phyloP scores from a whole-genome alignment of 495 filamentous ascomycete species.

The Podospora comata region DNA sequence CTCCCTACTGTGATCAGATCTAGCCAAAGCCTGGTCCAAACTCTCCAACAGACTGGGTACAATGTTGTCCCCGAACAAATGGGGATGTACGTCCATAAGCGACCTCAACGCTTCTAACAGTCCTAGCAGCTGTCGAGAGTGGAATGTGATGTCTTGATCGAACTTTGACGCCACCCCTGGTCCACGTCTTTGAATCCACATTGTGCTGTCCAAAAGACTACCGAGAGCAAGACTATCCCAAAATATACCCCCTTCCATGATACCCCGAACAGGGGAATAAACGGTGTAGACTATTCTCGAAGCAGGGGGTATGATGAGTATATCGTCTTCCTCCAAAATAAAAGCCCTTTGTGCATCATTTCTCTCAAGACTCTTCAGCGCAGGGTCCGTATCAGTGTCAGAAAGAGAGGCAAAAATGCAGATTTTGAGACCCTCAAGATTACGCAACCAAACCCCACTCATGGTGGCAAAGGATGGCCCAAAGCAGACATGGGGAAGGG shows the following conservation, averaged over 20 bases:
- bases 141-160: too few species aligned
- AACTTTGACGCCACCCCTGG: too few species aligned
- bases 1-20: too few species aligned
- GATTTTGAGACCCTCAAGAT: not conserved
- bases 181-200: too few species aligned
- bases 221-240: conserved; percentile 4
- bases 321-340: conserved; percentile 3
- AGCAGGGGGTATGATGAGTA: conserved; percentile 8
- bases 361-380: not conserved
- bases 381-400: not conserved
- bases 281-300: not conserved
- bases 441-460: not conserved
- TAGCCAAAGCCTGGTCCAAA: too few species aligned
- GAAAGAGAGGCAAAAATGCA: not conserved
- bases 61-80: not conserved
- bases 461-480: not conserved
- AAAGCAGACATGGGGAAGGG: not conserved
- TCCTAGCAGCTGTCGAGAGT: not conserved
- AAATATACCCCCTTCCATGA: conserved; percentile 8
- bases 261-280: not conserved
- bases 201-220: not conserved
- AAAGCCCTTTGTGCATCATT: not conserved
- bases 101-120: not conserved
- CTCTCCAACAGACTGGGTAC: too few species aligned
- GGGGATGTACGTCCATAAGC: not conserved